Conservation (phyloP, 352 stramenopile species). For the Pythium brachiatum region DNA sequence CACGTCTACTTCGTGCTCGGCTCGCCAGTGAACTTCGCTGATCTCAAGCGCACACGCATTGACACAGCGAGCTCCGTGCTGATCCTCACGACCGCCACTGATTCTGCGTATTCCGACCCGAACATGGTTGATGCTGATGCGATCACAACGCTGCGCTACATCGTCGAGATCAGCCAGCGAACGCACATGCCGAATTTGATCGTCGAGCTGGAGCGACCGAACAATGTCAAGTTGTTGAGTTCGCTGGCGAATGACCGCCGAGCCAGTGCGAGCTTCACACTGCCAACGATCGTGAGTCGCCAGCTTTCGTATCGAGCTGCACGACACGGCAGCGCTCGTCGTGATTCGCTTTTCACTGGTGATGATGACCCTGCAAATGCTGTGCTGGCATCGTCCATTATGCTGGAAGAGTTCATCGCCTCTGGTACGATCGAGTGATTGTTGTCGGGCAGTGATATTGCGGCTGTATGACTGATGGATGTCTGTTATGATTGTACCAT, state of each 20-base stretch:
- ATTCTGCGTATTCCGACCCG: constrained; percentile 56
- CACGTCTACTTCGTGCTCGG: constrained; percentile 68
- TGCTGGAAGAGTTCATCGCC: constrained; percentile 70
- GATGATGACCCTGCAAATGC: constrained; percentile 34
- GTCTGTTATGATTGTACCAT: not conserved
- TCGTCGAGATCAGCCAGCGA: constrained; percentile 75
- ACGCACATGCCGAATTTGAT: constrained; percentile 67
- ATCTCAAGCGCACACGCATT: constrained; percentile 70
- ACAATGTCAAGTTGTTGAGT: constrained; percentile 79
- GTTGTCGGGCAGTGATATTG: not conserved
- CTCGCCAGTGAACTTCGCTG: constrained; percentile 70
- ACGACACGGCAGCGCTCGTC: constrained; percentile 37
- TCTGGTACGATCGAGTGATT: constrained; percentile 37
- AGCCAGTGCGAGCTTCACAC: constrained; percentile 33
- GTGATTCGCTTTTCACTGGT: constrained; percentile 40
- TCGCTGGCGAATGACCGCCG: constrained; percentile 59
- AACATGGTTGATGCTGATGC: constrained; percentile 84
- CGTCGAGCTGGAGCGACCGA: constrained; percentile 65
- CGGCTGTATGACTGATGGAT: not conserved
- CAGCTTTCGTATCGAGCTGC: constrained; percentile 45
- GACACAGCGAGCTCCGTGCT: constrained; percentile 52
- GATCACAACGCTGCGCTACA: constrained; percentile 80
- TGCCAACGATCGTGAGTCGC: constrained; percentile 35
- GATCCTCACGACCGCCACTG: constrained; percentile 52
- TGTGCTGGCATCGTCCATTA: constrained; percentile 38